phyloP scores from a whole-genome alignment of 441 rosid genomes.

The Rhodomyrtus psidioides region DNA sequence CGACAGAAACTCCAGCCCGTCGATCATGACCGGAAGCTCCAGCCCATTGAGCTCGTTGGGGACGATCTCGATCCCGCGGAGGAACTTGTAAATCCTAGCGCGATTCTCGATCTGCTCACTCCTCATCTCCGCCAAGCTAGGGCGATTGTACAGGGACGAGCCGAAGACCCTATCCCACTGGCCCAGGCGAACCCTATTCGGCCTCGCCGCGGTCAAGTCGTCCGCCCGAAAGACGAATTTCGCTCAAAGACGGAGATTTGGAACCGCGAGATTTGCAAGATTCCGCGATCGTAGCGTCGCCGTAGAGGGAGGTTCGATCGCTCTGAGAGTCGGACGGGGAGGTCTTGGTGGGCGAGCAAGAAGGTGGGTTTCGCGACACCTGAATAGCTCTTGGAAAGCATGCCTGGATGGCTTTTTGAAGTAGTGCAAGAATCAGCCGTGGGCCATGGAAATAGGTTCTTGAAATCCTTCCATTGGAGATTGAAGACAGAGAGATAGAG shows the following conservation, averaged over 20 bases:
- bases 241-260: conserved; percentile 41
- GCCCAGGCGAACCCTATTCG: conserved; percentile 23
- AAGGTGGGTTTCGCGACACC: conserved; percentile 50
- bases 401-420: not conserved
- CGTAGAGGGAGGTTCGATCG: too few species aligned
- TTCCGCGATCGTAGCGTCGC: conserved; percentile 15
- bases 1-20: not conserved
- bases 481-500: not conserved
- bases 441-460: not conserved
- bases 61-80: conserved; percentile 54
- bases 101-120: conserved; percentile 64
- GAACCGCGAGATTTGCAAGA: conserved; percentile 19
- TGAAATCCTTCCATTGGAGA: not conserved
- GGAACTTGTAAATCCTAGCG: conserved; percentile 68
- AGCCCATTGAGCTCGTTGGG: conserved; percentile 93
- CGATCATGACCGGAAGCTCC: conserved; percentile 85
- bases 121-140: conserved; percentile 64
- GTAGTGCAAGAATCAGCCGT: not conserved
- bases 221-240: conserved; percentile 30
- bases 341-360: conserved; percentile 44
- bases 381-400: conserved; percentile 27
- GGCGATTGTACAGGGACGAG: conserved; percentile 62
- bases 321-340: conserved; percentile 34
- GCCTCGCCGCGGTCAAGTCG: conserved; percentile 20
- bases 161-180: conserved; percentile 34